phyloP scores from a whole-genome alignment of 352 stramenopile genomes.

The Phytophthora fragariae region DNA sequence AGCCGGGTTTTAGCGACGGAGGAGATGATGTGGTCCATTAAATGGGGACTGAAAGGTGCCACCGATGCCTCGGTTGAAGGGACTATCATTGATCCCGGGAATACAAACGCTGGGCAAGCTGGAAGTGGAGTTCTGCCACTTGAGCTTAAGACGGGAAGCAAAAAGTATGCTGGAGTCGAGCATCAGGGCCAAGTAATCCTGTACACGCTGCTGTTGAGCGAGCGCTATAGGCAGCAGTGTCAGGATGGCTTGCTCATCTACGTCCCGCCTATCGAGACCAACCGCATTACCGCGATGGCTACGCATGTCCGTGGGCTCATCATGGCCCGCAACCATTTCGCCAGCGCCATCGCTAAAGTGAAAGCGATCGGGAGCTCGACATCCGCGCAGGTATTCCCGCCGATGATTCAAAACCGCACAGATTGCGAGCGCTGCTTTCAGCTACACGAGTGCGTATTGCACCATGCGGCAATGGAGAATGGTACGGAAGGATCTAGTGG shows the following conservation, averaged over 20 bases:
- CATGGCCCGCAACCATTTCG: conserved; percentile 76
- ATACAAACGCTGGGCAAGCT: background rate
- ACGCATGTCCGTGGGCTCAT: conserved; percentile 71
- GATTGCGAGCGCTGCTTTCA: conserved; percentile 89
- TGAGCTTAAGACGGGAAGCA: conserved; percentile 91
- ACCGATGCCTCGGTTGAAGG: conserved; percentile 78
- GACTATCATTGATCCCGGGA: conserved; percentile 31
- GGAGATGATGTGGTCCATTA: conserved; percentile 89
- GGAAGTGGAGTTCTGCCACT: conserved; percentile 62
- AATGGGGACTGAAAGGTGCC: conserved; percentile 85
- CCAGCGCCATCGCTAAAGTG: conserved; percentile 62
- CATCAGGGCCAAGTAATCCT: conserved; percentile 90
- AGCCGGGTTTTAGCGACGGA: conserved; percentile 71
- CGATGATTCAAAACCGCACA: conserved; percentile 70
- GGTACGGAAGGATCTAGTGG: conserved; percentile 71
- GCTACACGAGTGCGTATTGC: conserved; percentile 83
- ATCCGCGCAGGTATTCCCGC: conserved; percentile 64
- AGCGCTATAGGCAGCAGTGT: conserved; percentile 74
- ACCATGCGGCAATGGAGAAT: conserved; percentile 83
- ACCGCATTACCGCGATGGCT: conserved; percentile 64
- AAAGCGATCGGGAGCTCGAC: conserved; percentile 61
- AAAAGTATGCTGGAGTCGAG: conserved; percentile 56
- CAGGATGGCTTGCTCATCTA: conserved; percentile 80
- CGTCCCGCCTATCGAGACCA: conserved; percentile 72
- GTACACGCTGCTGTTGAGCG: conserved; percentile 86